phyloP scores from a whole-genome alignment of 164 flowering plant species.

The grape (Vitis vinifera) region DNA sequence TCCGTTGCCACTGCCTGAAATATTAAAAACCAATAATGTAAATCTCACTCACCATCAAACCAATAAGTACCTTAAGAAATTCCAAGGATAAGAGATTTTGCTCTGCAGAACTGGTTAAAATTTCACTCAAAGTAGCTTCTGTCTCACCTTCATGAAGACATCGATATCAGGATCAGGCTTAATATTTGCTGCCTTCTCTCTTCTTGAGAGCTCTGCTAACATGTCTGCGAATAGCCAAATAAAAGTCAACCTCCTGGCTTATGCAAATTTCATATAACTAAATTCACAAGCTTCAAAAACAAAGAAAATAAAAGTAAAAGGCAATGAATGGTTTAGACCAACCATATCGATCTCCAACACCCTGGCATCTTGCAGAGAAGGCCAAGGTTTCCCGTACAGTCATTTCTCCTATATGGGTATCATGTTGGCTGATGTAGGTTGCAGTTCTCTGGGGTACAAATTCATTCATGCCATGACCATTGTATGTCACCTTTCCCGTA shows the following conservation, averaged over 20 bases:
- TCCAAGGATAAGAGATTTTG: background rate
- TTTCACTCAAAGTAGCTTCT: background rate
- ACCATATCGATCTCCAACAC: no score
- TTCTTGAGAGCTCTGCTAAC: conserved; percentile 46
- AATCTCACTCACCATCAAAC: background rate
- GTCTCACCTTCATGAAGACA: conserved; percentile 48
- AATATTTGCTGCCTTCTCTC: conserved; percentile 51
- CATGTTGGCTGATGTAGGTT: no score
- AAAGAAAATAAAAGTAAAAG: background rate
- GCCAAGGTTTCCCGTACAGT: no score
- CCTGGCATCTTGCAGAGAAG: no score
- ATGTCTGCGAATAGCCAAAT: conserved; percentile 28
- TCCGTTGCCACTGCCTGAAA: conserved; percentile 35
- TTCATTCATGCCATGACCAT: no score
- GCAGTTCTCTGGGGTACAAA: no score
- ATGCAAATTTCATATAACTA: no score
- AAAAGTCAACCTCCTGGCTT: no score
- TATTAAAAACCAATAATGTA: background rate
- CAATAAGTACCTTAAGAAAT: background rate
- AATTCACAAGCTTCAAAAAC: background rate
- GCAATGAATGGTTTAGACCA: no score
- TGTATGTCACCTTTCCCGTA: no score
- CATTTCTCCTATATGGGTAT: no score
- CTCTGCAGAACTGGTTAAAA: background rate
- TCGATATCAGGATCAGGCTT: conserved; percentile 58